Percentiles rank a stretch among this genome's conserved stretches.
phyloP scores from a whole-genome alignment of 1,139 yeast species.

The Geotrichum cucujoidarum region DNA sequence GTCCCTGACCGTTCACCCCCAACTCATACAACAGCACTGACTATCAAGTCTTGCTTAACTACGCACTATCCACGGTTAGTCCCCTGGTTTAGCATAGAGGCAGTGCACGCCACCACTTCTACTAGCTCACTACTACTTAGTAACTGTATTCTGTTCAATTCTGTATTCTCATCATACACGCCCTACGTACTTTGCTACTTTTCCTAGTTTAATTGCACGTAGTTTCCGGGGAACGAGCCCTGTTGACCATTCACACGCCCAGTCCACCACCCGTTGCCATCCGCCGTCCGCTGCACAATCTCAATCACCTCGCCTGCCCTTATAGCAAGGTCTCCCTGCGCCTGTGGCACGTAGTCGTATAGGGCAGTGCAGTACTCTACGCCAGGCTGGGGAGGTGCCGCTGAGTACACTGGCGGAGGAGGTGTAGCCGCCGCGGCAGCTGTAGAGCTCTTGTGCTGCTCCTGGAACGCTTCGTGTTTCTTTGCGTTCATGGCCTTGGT shows the following conservation, averaged over 20 bases:
- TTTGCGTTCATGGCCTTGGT: constrained; percentile 73
- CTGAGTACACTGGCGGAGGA: constrained; percentile 43
- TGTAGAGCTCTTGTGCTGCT: too few species aligned
- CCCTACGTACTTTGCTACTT: too few species aligned
- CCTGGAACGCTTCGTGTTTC: constrained; percentile 40
- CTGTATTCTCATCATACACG: too few species aligned
- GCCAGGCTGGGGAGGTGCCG: constrained; percentile 28
- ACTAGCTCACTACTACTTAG: too few species aligned
- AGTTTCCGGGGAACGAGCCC: constrained; percentile 96
- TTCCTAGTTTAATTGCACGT: constrained; percentile 55
- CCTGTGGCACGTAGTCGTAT: constrained; percentile 74
- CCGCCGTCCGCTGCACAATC: constrained; percentile 72
- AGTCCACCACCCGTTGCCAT: constrained; percentile 97
- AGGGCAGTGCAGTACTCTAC: constrained; percentile 66
- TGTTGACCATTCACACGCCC: constrained; percentile 77
- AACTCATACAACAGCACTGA: too few species aligned
- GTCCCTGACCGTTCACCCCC: too few species aligned
- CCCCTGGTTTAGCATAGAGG: too few species aligned
- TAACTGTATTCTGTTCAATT: too few species aligned
- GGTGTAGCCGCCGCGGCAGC: constrained; percentile 51
- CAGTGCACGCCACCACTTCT: too few species aligned
- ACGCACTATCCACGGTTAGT: too few species aligned
- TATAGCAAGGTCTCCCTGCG: constrained; percentile 83
- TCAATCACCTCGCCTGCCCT: constrained; percentile 85
- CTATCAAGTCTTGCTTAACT: too few species aligned